phyloP scores from a whole-genome alignment of 1,284 basidiomycete genomes.

The Cutaneotrichosporon curvatum region DNA sequence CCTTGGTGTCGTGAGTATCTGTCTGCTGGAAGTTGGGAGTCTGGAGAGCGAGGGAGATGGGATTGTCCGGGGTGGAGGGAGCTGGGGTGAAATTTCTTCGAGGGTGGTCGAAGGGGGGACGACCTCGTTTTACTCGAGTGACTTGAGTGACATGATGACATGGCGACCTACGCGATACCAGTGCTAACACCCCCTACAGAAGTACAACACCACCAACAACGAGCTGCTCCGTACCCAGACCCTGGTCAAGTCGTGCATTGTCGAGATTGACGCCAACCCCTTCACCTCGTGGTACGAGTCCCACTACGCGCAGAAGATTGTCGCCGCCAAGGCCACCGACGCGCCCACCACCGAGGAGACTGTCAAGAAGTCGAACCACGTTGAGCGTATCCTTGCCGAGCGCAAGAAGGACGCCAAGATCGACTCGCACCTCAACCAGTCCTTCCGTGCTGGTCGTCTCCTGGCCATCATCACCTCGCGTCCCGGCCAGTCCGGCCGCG shows the following conservation, averaged over 20 bases:
- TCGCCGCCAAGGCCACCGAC: conserved; percentile 58
- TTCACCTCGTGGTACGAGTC: conserved; percentile 98
- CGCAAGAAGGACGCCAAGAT: conserved; percentile 89
- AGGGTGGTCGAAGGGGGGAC: neutral
- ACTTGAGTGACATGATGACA: neutral
- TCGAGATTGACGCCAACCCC: conserved; percentile 91
- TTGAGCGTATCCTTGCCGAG: conserved; percentile 73
- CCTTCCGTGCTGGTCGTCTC: conserved; percentile 49
- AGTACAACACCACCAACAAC: conserved; percentile 97
- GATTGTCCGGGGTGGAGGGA: neutral
- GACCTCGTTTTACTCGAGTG: neutral
- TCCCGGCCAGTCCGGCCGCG: conserved; percentile 87
- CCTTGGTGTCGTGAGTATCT: conserved; percentile 80
- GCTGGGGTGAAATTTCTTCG: neutral
- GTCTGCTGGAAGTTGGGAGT: too few species aligned
- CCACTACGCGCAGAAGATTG: conserved; percentile 86
- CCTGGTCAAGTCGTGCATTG: conserved; percentile 87
- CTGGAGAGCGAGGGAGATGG: conserved; percentile 1
- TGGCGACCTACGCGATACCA: neutral
- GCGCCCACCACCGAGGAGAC: conserved; percentile 45
- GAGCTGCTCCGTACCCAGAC: conserved; percentile 98
- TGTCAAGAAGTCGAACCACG: conserved; percentile 81
- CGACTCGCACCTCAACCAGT: conserved; percentile 70
- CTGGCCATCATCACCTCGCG: conserved; percentile 82
- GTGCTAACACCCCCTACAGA: conserved; percentile 50